Base-by-base conservation (phyloP, 2,329 filamentous ascomycete genomes). In the Bretziella fagacearum region DNA sequence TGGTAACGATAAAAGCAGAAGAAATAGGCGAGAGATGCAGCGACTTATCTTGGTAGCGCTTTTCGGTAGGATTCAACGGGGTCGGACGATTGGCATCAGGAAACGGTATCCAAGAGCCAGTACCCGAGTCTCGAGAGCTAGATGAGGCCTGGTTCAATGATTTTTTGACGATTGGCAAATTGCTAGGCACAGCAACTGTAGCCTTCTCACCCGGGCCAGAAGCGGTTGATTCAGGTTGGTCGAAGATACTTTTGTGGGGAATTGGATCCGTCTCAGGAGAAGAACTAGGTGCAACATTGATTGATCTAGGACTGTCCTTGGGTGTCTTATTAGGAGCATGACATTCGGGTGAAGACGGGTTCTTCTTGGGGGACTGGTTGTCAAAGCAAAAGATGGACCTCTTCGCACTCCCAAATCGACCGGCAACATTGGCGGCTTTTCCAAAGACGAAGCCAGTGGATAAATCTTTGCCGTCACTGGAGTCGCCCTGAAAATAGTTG, bases 391-490 rank as follows among this genome's bases (percentile, higher is more conserved):
- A 39, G 7, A 20, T 11, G 18, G 35, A 22, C 11, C 10, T 20
- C 18, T 39, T 39, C 7, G 35, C 7, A 20, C 8, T 41, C 4
- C 49, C 45, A 23, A 48, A 51, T 26, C 46, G 46, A 30, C 49
- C 49, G 40, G 49, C 49, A 41, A 51, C 40, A 17, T 47, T 44
- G 15, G 49, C 41, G n/a, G 49, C 41, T 25, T 48, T 48, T 18
- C 29, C 41, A 27, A 51, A 51, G 15, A 36, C 46, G 26, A 51
- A 51, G 8, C 41, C 49, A n/a, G 49, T 15, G 7, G 37, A 13
- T 5, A 36, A 7, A 20, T 48, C 42, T 11, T 44, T 36, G 15
- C 42, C 41, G 26, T 46, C 26, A 20, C 25, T 35, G 5, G 11
- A n/a, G 7, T 36, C 20, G 22, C n/a, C 15, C 30, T 46, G 25